Percentiles rank a stretch among this genome's conserved stretches.
Conservation (phyloP, 139 green algal genomes). For the Pedinophyceae sp. region DNA sequence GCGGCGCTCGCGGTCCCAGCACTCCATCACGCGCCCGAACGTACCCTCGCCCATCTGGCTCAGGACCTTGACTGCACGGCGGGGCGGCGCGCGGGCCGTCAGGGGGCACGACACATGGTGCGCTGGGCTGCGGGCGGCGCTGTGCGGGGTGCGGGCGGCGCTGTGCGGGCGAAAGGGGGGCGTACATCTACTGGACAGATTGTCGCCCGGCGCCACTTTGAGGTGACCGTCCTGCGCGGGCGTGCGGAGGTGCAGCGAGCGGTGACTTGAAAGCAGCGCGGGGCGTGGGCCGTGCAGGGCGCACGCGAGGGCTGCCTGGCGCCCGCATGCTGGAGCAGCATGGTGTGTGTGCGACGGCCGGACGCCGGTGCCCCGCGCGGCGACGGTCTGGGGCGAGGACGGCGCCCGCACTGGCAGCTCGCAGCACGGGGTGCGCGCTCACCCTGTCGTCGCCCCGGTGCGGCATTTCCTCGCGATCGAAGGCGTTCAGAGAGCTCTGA, state of each 20-base stretch:
- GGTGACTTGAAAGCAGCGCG: not conserved
- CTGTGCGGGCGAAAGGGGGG: not conserved
- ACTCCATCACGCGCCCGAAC: conserved; percentile 91
- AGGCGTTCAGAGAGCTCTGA: not conserved
- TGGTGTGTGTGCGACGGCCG: too few relatives aligned
- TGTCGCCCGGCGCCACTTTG: conserved; percentile 62
- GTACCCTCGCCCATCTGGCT: conserved; percentile 86
- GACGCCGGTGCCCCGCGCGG: too few relatives aligned
- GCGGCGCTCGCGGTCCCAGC: conserved; percentile 78
- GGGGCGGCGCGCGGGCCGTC: not conserved
- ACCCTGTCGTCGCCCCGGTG: conserved; percentile 40
- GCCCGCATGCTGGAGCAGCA: not conserved
- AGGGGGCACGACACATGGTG: not conserved
- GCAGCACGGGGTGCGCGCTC: not conserved
- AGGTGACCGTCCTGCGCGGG: conserved; percentile 61
- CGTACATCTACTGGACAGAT: conserved; percentile 65
- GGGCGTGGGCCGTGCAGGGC: not conserved
- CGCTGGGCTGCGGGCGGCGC: not conserved
- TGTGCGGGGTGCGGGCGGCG: not conserved
- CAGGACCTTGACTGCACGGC: conserved; percentile 75
- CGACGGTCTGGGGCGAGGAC: not conserved
- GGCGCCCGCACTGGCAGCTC: not conserved
- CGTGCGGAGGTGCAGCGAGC: not conserved
- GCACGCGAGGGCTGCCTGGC: not conserved
- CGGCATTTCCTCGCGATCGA: conserved; percentile 2